Percentiles rank a stretch among this genome's conserved stretches.
Evolutionary conservation across 2,329 filamentous ascomycete genomes (phyloP).

Genomic region (Plectosphaerella sp.): DNA sequence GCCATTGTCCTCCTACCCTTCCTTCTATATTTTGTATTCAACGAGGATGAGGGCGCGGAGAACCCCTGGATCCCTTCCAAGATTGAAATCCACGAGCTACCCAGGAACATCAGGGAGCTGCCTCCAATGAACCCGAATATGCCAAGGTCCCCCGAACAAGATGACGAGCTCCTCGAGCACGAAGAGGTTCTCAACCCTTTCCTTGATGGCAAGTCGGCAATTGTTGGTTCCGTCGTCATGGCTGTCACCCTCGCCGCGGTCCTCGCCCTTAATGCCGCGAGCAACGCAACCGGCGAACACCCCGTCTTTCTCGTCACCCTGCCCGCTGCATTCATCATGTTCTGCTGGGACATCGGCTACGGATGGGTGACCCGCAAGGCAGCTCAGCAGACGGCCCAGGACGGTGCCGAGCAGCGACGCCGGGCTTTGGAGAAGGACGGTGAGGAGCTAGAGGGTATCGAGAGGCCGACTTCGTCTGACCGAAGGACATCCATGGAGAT

Average conservation of each 20-base stretch:
- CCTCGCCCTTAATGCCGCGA: conserved; percentile 59
- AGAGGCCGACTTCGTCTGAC: no score
- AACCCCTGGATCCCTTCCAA: conserved; percentile 51
- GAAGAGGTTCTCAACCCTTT: conserved; percentile 74
- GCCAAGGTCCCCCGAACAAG: conserved; percentile 38
- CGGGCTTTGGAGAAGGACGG: conserved; percentile 6
- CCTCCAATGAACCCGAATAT: conserved; percentile 65
- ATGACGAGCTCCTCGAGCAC: conserved; percentile 50
- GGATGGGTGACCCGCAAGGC: conserved; percentile 61
- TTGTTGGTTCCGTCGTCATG: conserved; percentile 63
- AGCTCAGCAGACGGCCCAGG: conserved; percentile 58
- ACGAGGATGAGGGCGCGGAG: conserved; percentile 37
- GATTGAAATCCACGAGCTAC: conserved; percentile 65
- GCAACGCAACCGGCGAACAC: conserved; percentile 38
- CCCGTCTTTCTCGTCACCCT: conserved; percentile 66
- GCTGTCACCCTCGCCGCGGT: conserved; percentile 60
- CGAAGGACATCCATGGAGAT: no score
- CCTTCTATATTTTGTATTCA: conserved; percentile 65
- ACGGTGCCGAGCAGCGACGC: conserved; percentile 34
- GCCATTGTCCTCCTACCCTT: conserved; percentile 65
- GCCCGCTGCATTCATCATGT: conserved; percentile 63
- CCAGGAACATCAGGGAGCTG: conserved; percentile 47
- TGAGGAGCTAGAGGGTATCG: not conserved
- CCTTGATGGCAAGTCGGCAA: conserved; percentile 60
- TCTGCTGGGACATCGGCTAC: conserved; percentile 59